Evolutionary conservation across 805 yeast genomes (phyloP), one percentile per base, ranked within the genome.

Genomic region (Saturnispora serradocipensis): DNA sequence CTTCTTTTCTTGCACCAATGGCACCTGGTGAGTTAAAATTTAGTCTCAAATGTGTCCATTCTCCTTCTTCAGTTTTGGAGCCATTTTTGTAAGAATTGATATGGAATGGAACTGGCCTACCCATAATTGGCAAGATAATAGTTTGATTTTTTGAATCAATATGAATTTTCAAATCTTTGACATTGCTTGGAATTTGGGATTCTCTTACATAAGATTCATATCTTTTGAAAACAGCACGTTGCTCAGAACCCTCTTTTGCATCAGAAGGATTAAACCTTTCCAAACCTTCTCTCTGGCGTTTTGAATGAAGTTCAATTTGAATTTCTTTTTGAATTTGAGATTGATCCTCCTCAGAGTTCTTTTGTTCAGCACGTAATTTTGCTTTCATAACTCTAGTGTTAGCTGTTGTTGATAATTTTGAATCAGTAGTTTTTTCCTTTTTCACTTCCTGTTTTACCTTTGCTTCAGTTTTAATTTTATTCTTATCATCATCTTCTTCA

Each of bases 101-200:
- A 67, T 91, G 99, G 75, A 93, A 91, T 24, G 99, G 99, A 49
- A 93, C 98, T 1, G 98, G 97, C 62, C 98, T 78, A 56, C 99
- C 99, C 61, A 84, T 80, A 53, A 91, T 85, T 48, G 99, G 99
- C 53, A 91, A 72, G 54, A 91, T 80, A 51, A 91, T 85, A 1
- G 97, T 86, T 69, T 90, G 97, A 53, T 86, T 78, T 62, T 86
- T 88, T 65, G 80, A 75, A 66, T 91, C 99, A 53, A 93, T 89
- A 65, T 85, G 90, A 54, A 91, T 81, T 63, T 82, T 82, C 66
- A 93, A 74, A 65, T 90, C 97, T 61, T 83, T 80, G 18, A 89
- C 95, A 59, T 78, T 78, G 36, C 73, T 69, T 40, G 99, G 98
- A 56, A 91, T 83, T 73, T 93, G 98, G 3, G 93, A 75, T 65